phyloP scores from a whole-genome alignment of 306 rosid genomes.

The Malus sylvestris region DNA sequence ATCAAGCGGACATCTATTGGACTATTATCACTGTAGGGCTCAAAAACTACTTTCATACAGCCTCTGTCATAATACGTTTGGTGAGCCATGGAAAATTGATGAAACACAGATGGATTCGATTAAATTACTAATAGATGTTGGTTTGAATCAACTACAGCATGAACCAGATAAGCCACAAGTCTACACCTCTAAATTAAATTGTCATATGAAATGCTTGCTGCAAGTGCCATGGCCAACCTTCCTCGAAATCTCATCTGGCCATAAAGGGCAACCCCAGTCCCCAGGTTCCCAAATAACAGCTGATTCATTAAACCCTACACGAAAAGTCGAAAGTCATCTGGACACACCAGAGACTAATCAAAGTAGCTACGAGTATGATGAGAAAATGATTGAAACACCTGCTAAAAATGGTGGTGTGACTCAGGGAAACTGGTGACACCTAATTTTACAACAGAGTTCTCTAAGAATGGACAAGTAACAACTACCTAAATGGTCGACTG shows the following conservation, averaged over 20 bases:
- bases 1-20: background rate
- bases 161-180: background rate
- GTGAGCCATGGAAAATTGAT: background rate
- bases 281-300: background rate
- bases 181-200: background rate
- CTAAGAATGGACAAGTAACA: background rate
- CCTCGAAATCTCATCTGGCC: background rate
- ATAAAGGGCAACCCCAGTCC: background rate
- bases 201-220: background rate
- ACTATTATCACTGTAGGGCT: background rate
- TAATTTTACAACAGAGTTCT: background rate
- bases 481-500: background rate
- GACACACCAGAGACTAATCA: background rate
- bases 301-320: background rate
- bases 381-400: background rate
- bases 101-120: background rate
- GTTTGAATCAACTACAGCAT: background rate
- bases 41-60: background rate
- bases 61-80: background rate
- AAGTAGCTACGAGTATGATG: background rate
- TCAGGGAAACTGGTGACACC: background rate
- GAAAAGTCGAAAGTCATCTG: background rate
- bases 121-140: background rate
- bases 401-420: background rate
- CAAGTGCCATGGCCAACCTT: background rate